Evolutionary conservation across 129 eudicot species (phyloP), one percentile per base, ranked within the genome.

Genomic region (Rutidosis leptorrhynchoides): DNA sequence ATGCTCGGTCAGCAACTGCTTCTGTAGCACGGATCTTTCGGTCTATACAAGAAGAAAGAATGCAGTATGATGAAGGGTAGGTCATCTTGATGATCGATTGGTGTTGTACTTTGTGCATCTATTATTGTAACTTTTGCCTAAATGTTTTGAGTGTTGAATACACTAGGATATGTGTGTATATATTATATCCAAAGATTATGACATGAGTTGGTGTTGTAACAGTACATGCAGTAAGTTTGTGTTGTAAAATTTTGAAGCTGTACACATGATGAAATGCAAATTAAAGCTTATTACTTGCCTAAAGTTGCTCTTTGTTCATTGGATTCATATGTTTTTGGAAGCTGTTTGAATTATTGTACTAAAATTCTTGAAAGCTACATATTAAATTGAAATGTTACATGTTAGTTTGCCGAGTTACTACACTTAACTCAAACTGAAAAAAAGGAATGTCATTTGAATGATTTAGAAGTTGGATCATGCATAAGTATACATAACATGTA

Each of bases 41-140:
- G 79, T 88, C 96, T 10, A 92, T 92, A 65, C 96, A 92, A 64
- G 91, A 88, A 74, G 96, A 85, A 69, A 88, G 98, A 67, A 82
- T 73, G 69, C 95, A 79, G 68, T 52, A 69, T 56, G 95, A 92
- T 33, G 78, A 84, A 1, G 81, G 64, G 2, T n/a, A n/a, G n/a
- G n/a, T n/a, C n/a, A n/a, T n/a, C n/a, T n/a, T 64, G 30, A 64
- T 32, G 61, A 33, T 62, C 16, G n/a, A 42, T 37, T 59, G 48
- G 69, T 58, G 74, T 65, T 67, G 79, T 68, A 59, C 57, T 59
- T 32, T 67, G 74, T 51, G 63, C 64, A 48, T 59, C 15, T 67
- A 33, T 75, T 62, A 40, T 75, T 60, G 69, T 75, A 75, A 59
- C 45, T 75, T 48, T 48, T 35, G 69, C 25, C 58, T 74, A 20